Percentiles rank a stretch among this genome's conserved stretches.
Evolutionary conservation across 768 basidiomycete species (phyloP).

Genomic region (Suillus decipiens): DNA sequence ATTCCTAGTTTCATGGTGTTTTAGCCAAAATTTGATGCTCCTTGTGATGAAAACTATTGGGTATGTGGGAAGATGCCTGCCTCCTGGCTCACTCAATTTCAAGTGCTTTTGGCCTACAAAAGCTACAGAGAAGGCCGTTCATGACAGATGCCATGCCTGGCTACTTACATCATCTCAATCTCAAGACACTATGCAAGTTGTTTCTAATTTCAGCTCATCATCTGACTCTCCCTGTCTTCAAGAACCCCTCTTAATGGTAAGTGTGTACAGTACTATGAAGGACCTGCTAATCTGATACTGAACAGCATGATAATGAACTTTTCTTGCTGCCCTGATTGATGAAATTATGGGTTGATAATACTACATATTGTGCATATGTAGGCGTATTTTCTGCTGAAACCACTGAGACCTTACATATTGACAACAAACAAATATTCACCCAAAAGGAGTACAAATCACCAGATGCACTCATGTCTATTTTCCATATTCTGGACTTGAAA

Average conservation of each 20-base stretch:
- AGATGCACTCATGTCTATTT: neutral
- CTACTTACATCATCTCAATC: neutral
- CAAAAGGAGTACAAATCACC: neutral
- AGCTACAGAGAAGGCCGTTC: too few species aligned
- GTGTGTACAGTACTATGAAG: neutral
- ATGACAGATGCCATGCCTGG: neutral
- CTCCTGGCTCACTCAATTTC: too few species aligned
- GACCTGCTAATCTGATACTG: neutral
- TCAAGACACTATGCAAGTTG: neutral
- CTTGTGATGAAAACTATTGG: too few species aligned
- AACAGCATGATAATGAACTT: neutral
- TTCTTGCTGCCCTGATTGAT: neutral
- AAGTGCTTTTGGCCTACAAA: too few species aligned
- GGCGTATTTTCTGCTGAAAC: neutral
- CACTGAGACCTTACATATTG: neutral
- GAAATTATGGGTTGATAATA: neutral
- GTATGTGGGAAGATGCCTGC: too few species aligned
- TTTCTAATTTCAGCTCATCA: neutral
- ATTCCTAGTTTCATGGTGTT: too few species aligned
- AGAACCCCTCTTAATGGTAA: neutral
- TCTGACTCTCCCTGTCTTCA: neutral
- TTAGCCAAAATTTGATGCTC: too few species aligned
- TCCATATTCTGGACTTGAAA: neutral
- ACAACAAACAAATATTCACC: neutral
- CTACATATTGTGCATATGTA: neutral